Percentiles rank a stretch among this genome's conserved stretches.
These are phyloP conservation scores for Saccharomyces pastorianus DNA, from an alignment of 1,139 yeast species.

Conservation along the genomic window DNA sequence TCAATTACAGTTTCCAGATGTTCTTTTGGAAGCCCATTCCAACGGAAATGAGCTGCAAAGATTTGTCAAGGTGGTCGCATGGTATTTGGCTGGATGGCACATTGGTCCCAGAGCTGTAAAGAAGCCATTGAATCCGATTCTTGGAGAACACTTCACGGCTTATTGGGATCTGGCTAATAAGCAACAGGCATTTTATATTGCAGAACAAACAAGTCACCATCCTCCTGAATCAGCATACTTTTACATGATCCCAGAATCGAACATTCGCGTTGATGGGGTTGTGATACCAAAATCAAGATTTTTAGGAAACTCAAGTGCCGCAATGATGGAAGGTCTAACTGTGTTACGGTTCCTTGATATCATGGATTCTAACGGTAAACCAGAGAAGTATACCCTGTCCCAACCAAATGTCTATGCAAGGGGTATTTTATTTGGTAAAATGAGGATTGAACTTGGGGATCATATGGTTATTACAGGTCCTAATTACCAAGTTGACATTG, in stretches of 20 bases:
- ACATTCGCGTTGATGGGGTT: conserved; percentile 82
- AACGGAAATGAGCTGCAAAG: conserved; percentile 53
- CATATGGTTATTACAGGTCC: conserved; percentile 70
- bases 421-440: conserved; percentile 82
- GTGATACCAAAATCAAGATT: conserved; percentile 81
- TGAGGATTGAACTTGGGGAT: conserved; percentile 87
- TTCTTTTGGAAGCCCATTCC: conserved; percentile 60
- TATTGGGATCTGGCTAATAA: conserved; percentile 82
- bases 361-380: conserved; percentile 38
- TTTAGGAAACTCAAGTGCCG: conserved; percentile 92
- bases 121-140: conserved; percentile 88
- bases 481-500: conserved; percentile 66
- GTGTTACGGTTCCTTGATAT: conserved; percentile 60
- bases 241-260: conserved; percentile 71
- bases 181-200: conserved; percentile 68
- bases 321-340: conserved; percentile 90
- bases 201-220: conserved; percentile 95
- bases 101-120: conserved; percentile 97
- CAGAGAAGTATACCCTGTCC: conserved; percentile 66
- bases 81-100: conserved; percentile 96
- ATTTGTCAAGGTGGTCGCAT: conserved; percentile 64
- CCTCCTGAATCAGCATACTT: conserved; percentile 97
- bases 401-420: conserved; percentile 97
- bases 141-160: conserved; percentile 84
- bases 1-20: conserved; percentile 73